Evolutionary conservation across 2,329 filamentous ascomycete species (phyloP), one percentile per base, ranked within the genome.

Genomic region (Leptographium lundbergii): DNA sequence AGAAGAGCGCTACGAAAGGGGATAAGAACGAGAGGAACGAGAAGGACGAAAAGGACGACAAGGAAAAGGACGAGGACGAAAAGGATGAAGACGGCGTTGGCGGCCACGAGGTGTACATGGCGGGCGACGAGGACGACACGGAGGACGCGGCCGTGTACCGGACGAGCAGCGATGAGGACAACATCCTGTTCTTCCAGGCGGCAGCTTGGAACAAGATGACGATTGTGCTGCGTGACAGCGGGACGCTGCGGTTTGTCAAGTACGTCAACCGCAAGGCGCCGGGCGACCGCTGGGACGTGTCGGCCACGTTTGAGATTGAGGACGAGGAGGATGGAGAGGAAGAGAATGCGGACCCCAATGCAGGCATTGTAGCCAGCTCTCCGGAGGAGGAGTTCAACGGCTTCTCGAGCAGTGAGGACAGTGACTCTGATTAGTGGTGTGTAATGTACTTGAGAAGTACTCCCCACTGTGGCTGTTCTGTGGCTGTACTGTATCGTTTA

Each of bases 271-370:
- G 79, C 61, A 82, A 80, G 56, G 94, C 94, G 9, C 82, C 82
- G 68, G 94, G 94, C 0, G 94, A 97, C 73, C 80, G 94, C 51
- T 97, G 91, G 90, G 94, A 99, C 73, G 78, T 97, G 56, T 86
- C 84, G 54, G 94, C 85, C 0, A 84, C 84, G 39, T 89, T 88
- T 70, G 89, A 86, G 27, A 86, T 96, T 36, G 80, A 80, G 63
- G 80, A 82, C 60, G 69, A 75, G 45, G 79, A 80, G 47, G 47
- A 24, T 11, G 47, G 9, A 14, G 24, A 25, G 25, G 25, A 27
- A 1, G 75, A 72, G 0, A 73, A 71, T 1, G 69, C 66, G 22
- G 65, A 63, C 17, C 64, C 63, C 4, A 66, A 63, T 17, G 65
- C 61, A 34, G 66, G 69, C 10, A 65, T 68, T 24, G 59, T 70